Evolutionary conservation across 208 protist species (phyloP).

Genomic region (Crithidia expoeki): DNA sequence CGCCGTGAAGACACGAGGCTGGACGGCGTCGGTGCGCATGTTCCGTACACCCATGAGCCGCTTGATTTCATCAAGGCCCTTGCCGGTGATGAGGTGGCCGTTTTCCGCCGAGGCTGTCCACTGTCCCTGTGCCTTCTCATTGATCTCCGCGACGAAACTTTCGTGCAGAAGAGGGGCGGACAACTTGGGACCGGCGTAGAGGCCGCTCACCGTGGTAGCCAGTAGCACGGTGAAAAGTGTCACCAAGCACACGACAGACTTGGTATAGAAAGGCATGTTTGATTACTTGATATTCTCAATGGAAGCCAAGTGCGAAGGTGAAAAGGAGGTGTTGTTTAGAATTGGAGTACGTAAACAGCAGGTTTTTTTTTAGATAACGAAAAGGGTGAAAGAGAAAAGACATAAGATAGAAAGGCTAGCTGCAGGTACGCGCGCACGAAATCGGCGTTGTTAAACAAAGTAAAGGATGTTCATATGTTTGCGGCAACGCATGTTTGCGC

Average conservation of each 20-base stretch:
- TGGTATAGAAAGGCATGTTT: constrained; percentile 23
- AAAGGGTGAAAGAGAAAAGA: constrained; percentile 8
- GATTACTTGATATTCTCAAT: too few relatives aligned
- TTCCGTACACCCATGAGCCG: constrained; percentile 52
- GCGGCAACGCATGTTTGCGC: too few relatives aligned
- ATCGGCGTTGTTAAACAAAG: too few relatives aligned
- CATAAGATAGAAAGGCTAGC: not conserved
- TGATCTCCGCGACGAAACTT: constrained; percentile 39
- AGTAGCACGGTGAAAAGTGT: constrained; percentile 34
- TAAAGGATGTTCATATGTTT: too few relatives aligned
- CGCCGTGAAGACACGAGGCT: constrained; percentile 48
- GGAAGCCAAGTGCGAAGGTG: too few relatives aligned
- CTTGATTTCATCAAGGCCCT: constrained; percentile 43
- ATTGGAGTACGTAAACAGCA: constrained; percentile 5
- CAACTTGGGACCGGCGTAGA: constrained; percentile 28
- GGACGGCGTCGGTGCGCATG: constrained; percentile 34
- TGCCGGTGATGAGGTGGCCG: constrained; percentile 38
- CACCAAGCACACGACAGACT: constrained; percentile 23
- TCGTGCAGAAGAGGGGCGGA: constrained; percentile 27
- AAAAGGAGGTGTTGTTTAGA: not conserved
- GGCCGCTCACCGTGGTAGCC: constrained; percentile 26
- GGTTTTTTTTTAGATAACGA: not conserved
- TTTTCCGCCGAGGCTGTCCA: constrained; percentile 63
- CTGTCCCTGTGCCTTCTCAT: constrained; percentile 48
- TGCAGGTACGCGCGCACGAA: too few relatives aligned